phyloP scores from a whole-genome alignment of 2,329 filamentous ascomycete genomes.

The Alternaria triticimaculans region DNA sequence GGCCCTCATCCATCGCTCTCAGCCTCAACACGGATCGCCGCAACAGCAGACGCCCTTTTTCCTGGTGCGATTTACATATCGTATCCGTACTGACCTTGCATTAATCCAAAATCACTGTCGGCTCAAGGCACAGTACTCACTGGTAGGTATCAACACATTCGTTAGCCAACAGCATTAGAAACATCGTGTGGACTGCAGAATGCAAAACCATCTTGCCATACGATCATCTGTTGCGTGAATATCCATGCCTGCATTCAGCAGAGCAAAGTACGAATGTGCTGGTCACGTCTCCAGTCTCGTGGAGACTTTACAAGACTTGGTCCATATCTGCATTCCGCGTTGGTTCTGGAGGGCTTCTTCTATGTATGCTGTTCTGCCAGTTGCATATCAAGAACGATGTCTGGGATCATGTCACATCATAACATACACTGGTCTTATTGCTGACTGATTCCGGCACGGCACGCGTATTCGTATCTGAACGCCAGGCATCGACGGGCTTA shows the following conservation, averaged over 20 bases:
- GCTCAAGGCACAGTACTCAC: background rate
- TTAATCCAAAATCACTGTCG: background rate
- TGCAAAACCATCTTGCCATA: background rate
- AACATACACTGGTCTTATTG: background rate
- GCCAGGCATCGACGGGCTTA: background rate
- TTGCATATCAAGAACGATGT: background rate
- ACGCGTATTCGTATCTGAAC: background rate
- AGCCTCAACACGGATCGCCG: background rate
- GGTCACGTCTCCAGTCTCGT: background rate
- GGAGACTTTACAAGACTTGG: background rate
- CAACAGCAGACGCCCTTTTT: conserved; percentile 9
- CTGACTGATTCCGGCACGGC: background rate
- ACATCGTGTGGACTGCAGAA: background rate
- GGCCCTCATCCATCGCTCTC: conserved; percentile 5
- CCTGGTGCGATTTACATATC: background rate
- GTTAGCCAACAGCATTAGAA: background rate
- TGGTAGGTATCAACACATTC: background rate
- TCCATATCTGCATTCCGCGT: background rate
- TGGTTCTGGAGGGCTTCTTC: background rate
- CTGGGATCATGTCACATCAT: background rate
- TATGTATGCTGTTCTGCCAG: background rate
- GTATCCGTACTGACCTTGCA: background rate
- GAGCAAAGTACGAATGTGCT: background rate
- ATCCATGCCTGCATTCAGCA: background rate
- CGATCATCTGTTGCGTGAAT: background rate